Evolutionary conservation across 208 protist genomes (phyloP), one percentile per base, ranked within the genome.

Genomic region (Polymyxa betae): DNA sequence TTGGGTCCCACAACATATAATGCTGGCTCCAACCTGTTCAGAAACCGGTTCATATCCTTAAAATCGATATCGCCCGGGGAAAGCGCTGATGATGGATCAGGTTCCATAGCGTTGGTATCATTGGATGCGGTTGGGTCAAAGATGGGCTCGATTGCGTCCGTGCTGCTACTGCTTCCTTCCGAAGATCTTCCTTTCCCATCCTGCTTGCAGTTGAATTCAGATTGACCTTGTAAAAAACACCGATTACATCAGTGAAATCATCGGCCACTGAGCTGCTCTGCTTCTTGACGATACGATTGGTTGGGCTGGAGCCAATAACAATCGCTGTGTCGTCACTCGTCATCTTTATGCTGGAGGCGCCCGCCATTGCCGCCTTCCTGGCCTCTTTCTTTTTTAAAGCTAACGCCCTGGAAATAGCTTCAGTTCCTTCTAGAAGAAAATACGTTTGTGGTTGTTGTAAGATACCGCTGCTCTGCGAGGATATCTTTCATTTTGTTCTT

Each of bases 401-500:
- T n/a, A 82, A 43, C 72, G 72, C 72, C 40, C 72, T 82, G 40
- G 40, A 5, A 82, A 43, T 35, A n/a, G 12, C 12, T 82, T 40
- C 72, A 40, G 72, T 20, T 40, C 5, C 5, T 82, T 82, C 72
- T n/a, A 12, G n/a, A n/a, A n/a, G n/a, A n/a, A n/a, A n/a, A n/a
- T n/a, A n/a, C n/a, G n/a, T n/a, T n/a, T n/a, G n/a, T n/a, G n/a
- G n/a, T n/a, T n/a, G 40, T 5, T 20, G 5, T 43, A 35, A 20
- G 35, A 35, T 20, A 82, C 72, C 72, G 5, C 35, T 82, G 72
- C n/a, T 82, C 72, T 5, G 72, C 72, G 35, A 82, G 72, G 5
- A 82, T 40, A 43, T 82, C 72, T 43, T 82, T 82, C 72, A 82
- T 82, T 43, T 82, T 82, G 72, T 35, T 45, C n/a, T 82, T 82